phyloP scores from a whole-genome alignment of 78 protist species.

The Dictyostelium firmibasis region DNA sequence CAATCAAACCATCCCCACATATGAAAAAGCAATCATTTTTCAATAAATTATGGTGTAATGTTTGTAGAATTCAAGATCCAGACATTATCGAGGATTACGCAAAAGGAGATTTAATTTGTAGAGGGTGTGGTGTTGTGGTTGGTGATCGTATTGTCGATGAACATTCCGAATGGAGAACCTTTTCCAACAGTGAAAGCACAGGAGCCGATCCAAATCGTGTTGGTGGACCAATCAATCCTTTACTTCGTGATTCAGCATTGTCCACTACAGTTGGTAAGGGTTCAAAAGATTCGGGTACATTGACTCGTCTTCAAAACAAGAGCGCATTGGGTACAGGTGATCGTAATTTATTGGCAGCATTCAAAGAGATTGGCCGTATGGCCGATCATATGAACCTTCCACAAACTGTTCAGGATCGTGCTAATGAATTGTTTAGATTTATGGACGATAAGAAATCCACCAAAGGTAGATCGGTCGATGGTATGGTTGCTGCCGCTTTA shows the following conservation, averaged over 20 bases:
- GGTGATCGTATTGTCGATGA: constrained; percentile 79
- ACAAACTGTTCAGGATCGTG: constrained; percentile 44
- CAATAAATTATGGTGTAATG: constrained; percentile 26
- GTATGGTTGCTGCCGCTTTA: constrained; percentile 55
- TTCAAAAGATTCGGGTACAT: constrained; percentile 39
- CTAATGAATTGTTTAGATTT: constrained; percentile 41
- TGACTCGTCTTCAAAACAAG: constrained; percentile 49
- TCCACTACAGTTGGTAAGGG: constrained; percentile 72
- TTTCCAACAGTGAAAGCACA: constrained; percentile 45
- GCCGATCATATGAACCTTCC: constrained; percentile 64
- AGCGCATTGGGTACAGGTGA: constrained; percentile 62
- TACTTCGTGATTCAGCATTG: constrained; percentile 45
- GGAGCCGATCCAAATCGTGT: constrained; percentile 82
- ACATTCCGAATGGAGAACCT: constrained; percentile 76
- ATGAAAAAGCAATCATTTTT: neutral
- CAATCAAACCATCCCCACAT: neutral
- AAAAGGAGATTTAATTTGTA: constrained; percentile 69
- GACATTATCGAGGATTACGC: constrained; percentile 73
- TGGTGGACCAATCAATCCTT: constrained; percentile 74
- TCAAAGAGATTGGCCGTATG: constrained; percentile 67
- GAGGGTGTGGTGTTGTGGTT: constrained; percentile 62
- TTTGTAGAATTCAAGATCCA: constrained; percentile 53
- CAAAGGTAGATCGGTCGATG: constrained; percentile 54
- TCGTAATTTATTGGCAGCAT: constrained; percentile 45
- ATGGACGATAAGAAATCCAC: constrained; percentile 60